Conservation (phyloP, 257 asterid genomes). For the Cinchona pubescens region DNA sequence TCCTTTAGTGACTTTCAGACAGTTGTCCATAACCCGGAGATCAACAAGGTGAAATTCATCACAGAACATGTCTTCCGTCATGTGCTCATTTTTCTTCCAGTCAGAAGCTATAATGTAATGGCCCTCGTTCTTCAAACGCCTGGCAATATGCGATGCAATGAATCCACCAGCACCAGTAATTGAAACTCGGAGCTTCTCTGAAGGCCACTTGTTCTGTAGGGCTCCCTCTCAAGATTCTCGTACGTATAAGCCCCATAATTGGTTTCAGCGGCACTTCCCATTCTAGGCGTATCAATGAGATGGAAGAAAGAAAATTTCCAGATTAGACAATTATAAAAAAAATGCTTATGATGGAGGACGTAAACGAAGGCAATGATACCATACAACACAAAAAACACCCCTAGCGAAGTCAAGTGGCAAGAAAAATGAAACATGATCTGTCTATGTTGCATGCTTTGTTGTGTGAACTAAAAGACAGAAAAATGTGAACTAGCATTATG, state of each 20-base stretch:
- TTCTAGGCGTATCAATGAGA: constrained; percentile 28
- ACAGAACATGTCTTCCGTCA: constrained; percentile 86
- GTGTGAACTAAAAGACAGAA: not conserved
- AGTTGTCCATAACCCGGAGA: constrained; percentile 90
- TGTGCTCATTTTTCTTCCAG: constrained; percentile 91
- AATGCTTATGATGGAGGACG: not conserved
- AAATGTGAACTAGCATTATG: not conserved
- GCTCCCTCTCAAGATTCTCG: constrained; percentile 68
- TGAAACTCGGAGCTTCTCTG: constrained; percentile 66
- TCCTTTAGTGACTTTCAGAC: constrained; percentile 62
- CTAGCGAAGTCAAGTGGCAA: not conserved
- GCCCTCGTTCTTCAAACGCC: constrained; percentile 80
- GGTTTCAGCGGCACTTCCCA: constrained; percentile 51
- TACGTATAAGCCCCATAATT: constrained; percentile 58
- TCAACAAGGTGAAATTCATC: constrained; percentile 84
- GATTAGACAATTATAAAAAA: not conserved
- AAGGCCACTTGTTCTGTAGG: constrained; percentile 81
- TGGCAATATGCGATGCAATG: constrained; percentile 80
- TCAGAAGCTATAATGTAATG: constrained; percentile 81
- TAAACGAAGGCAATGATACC: not conserved
- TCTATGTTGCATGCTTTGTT: not conserved
- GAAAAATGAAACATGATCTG: not conserved
- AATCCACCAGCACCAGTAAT: constrained; percentile 89
- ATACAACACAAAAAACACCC: not conserved
- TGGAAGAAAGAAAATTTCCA: not conserved